Percentiles rank a stretch among this genome's conserved stretches.
These are phyloP conservation scores for Chloranthus sessilifolius DNA, from an alignment of 164 flowering plant genomes.

Conservation along the genomic window DNA sequence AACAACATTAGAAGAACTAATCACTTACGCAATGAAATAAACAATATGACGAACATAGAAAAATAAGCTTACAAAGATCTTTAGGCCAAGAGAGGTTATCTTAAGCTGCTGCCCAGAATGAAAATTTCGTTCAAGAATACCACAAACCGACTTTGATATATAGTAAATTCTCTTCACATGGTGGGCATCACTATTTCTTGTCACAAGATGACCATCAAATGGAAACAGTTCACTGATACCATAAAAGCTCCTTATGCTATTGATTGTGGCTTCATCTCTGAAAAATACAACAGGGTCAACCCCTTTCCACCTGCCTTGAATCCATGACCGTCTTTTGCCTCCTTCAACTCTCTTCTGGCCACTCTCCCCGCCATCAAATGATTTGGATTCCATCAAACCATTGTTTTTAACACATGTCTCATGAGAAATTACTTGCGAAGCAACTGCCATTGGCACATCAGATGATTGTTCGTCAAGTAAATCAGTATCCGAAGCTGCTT, in stretches of 20 bases:
- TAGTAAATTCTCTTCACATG: conserved; percentile 89
- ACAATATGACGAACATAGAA: background rate
- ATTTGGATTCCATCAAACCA: conserved; percentile 25
- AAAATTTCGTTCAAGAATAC: conserved; percentile 66
- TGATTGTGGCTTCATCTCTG: conserved; percentile 48
- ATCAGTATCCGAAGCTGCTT: conserved; percentile 29
- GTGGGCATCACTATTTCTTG: conserved; percentile 65
- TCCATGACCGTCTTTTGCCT: conserved; percentile 62
- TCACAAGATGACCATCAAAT: conserved; percentile 64
- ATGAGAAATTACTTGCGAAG: conserved; percentile 21
- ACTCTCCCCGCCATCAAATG: conserved; percentile 21
- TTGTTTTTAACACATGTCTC: conserved; percentile 20
- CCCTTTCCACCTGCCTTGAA: conserved; percentile 90
- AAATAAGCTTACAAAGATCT: conserved; percentile 84
- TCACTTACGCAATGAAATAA: background rate
- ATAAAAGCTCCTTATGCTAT: conserved; percentile 65
- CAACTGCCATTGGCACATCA: conserved; percentile 18
- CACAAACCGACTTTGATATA: conserved; percentile 72
- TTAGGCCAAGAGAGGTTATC: conserved; percentile 82
- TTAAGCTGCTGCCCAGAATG: conserved; percentile 84
- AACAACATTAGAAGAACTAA: too few species aligned
- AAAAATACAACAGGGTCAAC: conserved; percentile 92
- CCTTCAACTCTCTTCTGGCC: conserved; percentile 22
- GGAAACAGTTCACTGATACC: conserved; percentile 80
- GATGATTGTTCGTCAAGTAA: conserved; percentile 22